phyloP scores from a whole-genome alignment of 73 alveolate genomes.

The Paramecium tetraurelia region DNA sequence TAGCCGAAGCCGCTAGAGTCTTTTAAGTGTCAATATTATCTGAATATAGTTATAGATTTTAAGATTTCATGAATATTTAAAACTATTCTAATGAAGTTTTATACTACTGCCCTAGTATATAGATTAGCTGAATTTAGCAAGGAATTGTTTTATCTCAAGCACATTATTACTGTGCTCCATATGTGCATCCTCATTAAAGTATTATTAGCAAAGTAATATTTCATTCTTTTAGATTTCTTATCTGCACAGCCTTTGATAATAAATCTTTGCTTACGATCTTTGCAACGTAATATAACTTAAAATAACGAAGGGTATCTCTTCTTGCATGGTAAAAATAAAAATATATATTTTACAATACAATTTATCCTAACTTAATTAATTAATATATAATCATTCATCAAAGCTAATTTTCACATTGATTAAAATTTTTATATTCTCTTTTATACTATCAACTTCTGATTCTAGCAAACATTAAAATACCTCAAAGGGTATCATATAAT shows the following conservation, averaged over 20 bases:
- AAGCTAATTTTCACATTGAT: too few species aligned
- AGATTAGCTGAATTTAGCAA: not conserved
- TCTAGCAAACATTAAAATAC: too few species aligned
- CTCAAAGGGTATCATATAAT: too few species aligned
- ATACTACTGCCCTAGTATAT: not conserved
- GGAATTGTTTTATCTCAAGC: not conserved
- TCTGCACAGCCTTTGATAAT: constrained; percentile 12
- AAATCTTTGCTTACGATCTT: not conserved
- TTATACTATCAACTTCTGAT: too few species aligned
- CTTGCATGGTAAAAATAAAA: not conserved
- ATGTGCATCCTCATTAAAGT: constrained; percentile 2
- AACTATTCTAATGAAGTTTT: not conserved
- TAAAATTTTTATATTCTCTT: not conserved
- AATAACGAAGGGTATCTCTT: not conserved
- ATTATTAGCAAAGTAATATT: constrained; percentile 7
- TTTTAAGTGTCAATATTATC: constrained; percentile 10
- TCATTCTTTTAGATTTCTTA: not conserved
- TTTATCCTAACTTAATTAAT: not conserved
- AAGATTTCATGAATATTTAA: not conserved
- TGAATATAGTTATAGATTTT: not conserved
- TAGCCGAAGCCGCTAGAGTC: not conserved
- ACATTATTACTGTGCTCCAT: not conserved
- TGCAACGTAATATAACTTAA: not conserved
- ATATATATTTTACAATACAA: not conserved
- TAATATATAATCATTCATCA: not conserved